These are phyloP conservation scores for Mycena chlorophos DNA, from an alignment of 768 basidiomycete genomes.

Conservation along the genomic window DNA sequence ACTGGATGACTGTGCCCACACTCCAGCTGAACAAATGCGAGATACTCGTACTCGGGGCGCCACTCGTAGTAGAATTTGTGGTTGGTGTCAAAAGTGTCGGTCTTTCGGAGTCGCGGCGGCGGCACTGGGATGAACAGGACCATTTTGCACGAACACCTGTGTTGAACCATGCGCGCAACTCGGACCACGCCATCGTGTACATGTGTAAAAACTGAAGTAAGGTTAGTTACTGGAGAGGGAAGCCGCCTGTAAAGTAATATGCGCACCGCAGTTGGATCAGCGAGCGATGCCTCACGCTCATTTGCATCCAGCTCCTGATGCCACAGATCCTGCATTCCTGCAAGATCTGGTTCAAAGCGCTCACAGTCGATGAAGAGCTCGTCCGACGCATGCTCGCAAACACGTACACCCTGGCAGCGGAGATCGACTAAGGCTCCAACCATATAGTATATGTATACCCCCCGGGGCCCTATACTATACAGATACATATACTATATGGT, in stretches of 20 bases:
- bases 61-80: background rate
- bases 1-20: conserved; percentile 8
- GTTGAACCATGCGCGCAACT: background rate
- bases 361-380: conserved; percentile 1
- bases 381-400: background rate
- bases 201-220: background rate
- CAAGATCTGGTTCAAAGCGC: conserved; percentile 6
- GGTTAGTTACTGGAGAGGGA: background rate
- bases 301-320: conserved; percentile 8
- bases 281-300: conserved; percentile 7
- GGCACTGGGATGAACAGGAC: conserved; percentile 1
- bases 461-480: too few species aligned
- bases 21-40: background rate
- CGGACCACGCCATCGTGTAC: background rate
- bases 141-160: background rate
- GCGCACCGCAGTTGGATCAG: background rate
- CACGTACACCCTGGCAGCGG: conserved; percentile 1
- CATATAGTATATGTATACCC: too few species aligned
- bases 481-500: too few species aligned
- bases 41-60: background rate
- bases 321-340: conserved; percentile 3
- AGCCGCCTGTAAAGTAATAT: background rate
- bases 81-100: too few species aligned
- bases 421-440: too few species aligned
- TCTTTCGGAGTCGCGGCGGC: background rate